These are phyloP conservation scores for Cercospora canescens DNA, from an alignment of 2,329 filamentous ascomycete species.

Conservation along the genomic window DNA sequence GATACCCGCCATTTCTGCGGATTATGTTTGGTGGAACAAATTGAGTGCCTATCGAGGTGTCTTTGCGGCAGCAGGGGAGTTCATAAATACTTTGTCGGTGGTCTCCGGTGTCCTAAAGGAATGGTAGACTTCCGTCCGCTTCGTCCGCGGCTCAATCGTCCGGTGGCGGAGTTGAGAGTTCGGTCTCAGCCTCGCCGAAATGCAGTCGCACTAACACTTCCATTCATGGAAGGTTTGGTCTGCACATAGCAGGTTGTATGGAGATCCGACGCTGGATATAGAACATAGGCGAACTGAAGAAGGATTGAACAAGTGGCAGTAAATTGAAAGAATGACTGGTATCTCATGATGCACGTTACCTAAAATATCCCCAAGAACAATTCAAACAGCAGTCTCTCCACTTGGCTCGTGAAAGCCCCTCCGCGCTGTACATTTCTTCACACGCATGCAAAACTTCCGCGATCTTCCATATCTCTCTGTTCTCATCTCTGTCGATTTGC, in stretches of 20 bases:
- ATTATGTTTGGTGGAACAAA: not conserved
- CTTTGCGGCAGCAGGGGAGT: not conserved
- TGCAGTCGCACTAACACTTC: not conserved
- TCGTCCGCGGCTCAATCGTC: not conserved
- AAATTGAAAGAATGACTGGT: conserved; percentile 4
- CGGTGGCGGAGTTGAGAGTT: not conserved
- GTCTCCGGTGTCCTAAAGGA: not conserved
- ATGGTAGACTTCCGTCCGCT: not conserved
- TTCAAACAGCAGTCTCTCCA: not conserved
- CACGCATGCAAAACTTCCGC: not conserved
- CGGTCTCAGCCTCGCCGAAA: not conserved
- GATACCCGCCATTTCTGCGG: not conserved
- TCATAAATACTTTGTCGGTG: not conserved
- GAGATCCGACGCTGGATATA: not conserved
- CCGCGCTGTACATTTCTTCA: not conserved
- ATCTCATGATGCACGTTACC: conserved; percentile 23
- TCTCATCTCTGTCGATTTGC: not conserved
- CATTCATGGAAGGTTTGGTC: not conserved
- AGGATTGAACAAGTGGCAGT: not conserved
- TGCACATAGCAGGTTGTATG: not conserved
- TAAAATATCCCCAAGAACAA: not conserved
- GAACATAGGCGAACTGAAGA: not conserved
- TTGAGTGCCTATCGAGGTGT: not conserved
- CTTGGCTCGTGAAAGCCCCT: conserved; percentile 1
- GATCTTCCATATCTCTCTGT: not conserved